Evolutionary conservation across 441 rosid genomes (phyloP).

Genomic region (Adansonia grandidieri): DNA sequence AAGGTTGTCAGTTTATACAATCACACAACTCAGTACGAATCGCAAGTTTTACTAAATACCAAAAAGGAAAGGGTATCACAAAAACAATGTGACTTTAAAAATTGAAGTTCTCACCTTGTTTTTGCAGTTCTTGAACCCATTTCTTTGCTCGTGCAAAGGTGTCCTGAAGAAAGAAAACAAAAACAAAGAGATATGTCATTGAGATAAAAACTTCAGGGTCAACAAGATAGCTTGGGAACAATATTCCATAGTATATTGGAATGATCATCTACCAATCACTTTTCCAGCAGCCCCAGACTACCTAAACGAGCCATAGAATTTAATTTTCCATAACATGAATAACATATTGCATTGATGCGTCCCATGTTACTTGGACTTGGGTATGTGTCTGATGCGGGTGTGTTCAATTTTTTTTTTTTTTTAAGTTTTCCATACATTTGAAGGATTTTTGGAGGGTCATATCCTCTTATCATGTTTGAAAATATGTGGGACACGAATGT

Average conservation of each 20-base stretch:
- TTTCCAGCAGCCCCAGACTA: not conserved
- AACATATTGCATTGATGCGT: not conserved
- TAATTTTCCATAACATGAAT: not conserved
- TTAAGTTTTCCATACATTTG: no score
- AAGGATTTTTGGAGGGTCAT: no score
- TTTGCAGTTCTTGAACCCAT: constrained; percentile 70
- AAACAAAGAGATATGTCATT: not conserved
- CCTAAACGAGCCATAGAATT: not conserved
- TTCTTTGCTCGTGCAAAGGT: constrained; percentile 56
- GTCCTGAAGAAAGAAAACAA: constrained; percentile 44
- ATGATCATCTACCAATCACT: not conserved
- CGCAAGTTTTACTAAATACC: not conserved
- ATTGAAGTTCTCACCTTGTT: constrained; percentile 51
- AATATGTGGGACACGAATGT: no score
- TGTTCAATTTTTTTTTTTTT: no score
- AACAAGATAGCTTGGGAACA: not conserved
- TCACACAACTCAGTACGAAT: not conserved
- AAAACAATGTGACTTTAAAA: not conserved
- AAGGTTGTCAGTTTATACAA: not conserved
- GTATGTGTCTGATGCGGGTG: no score
- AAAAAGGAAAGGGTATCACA: not conserved
- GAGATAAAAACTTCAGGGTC: not conserved
- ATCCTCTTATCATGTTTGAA: no score
- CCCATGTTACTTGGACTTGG: no score
- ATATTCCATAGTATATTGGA: not conserved